Evolutionary conservation across 257 asterid genomes (phyloP).

Genomic region (Nicotiana sylvestris): DNA sequence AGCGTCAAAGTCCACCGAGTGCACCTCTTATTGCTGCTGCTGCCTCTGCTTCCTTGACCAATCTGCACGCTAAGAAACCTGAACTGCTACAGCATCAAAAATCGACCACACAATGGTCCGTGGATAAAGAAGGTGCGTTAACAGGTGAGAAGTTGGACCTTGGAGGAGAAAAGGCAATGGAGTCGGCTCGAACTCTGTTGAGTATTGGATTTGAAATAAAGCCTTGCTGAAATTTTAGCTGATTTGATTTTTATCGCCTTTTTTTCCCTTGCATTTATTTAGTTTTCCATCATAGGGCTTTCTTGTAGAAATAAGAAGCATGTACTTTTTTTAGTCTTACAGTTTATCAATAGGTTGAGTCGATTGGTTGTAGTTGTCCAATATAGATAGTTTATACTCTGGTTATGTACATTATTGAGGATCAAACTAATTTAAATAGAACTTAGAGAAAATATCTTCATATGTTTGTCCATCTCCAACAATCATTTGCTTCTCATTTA

Average conservation of each 20-base stretch:
- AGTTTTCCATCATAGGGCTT: slow-evolving; percentile 17
- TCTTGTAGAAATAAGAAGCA: slow-evolving; percentile 14
- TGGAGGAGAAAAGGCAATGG: slow-evolving; percentile 39
- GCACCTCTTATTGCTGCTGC: slow-evolving; percentile 36
- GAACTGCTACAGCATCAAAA: slow-evolving; percentile 29
- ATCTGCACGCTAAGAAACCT: slow-evolving; percentile 23
- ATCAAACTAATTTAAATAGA: slow-evolving; percentile 15
- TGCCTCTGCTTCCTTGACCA: slow-evolving; percentile 32
- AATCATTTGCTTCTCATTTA: neutral
- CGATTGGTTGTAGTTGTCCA: slow-evolving; percentile 30
- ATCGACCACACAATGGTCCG: slow-evolving; percentile 51
- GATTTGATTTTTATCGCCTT: neutral
- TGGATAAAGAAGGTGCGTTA: slow-evolving; percentile 52
- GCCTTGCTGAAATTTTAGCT: slow-evolving; percentile 46
- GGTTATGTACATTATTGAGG: slow-evolving; percentile 25
- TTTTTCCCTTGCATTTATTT: neutral
- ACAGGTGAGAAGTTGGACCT: slow-evolving; percentile 41
- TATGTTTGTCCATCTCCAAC: neutral
- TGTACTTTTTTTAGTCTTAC: slow-evolving; percentile 14
- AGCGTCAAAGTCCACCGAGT: slow-evolving; percentile 45
- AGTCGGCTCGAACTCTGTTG: slow-evolving; percentile 55
- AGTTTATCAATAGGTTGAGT: slow-evolving; percentile 14
- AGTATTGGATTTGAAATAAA: slow-evolving; percentile 78
- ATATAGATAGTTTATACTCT: slow-evolving; percentile 18
- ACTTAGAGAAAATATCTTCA: neutral